Percentiles rank a stretch among this genome's conserved stretches.
Conservation (phyloP, 2,329 filamentous ascomycete species). For the Penicillium sp. region DNA sequence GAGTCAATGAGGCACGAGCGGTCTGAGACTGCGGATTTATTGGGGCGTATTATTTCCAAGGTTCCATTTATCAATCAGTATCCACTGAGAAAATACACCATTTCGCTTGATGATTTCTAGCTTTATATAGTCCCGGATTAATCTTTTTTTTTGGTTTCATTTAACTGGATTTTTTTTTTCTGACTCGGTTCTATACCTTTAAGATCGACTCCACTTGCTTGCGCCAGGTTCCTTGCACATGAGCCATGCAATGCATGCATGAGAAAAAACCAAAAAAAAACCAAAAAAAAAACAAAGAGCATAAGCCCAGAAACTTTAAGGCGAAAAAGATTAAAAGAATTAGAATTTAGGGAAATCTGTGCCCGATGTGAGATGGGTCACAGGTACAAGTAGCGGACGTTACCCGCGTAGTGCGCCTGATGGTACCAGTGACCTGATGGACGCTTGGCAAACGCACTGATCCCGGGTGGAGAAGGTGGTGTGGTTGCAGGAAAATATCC, state of each 20-base stretch:
- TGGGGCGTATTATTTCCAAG: constrained; percentile 11
- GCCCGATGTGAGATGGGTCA: background rate
- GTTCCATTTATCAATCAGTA: constrained; percentile 23
- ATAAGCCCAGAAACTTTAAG: background rate
- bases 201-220: background rate
- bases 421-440: background rate
- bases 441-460: background rate
- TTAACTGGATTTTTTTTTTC: background rate
- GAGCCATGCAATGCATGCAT: background rate
- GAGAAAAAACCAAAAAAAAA: background rate
- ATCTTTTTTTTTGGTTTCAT: background rate
- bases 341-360: background rate
- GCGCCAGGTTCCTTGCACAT: constrained; percentile 7
- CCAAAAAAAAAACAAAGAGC: background rate
- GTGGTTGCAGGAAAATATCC: background rate
- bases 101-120: background rate
- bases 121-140: background rate
- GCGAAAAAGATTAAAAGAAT: background rate
- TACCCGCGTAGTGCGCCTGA: background rate
- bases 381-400: background rate
- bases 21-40: background rate
- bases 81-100: constrained; percentile 8
- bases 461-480: background rate
- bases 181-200: background rate
- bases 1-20: constrained; percentile 1